Base-by-base conservation (phyloP, 2,329 filamentous ascomycete genomes). In the Elsinoe necatrix region DNA sequence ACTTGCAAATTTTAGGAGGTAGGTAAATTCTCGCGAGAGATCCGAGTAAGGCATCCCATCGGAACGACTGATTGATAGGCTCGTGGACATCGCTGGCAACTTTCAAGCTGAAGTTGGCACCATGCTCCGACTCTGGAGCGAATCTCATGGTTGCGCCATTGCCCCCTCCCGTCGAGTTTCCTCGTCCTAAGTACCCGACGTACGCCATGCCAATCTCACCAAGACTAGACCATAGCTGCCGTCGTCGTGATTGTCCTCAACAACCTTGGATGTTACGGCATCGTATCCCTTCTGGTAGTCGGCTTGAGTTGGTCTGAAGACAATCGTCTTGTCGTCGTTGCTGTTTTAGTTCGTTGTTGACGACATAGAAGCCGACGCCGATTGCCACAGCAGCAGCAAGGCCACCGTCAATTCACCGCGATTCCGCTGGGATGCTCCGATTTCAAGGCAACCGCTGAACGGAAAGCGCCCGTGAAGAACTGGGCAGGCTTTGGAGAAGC, bases 61-160 rank as follows among this genome's bases (percentile, higher is more conserved):
- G 91, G 81, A 89, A 91, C 74, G 91, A 84, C 64, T 79, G 48
- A 79, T 96, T 95, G 66, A 97, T 79, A 61, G 91, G 90, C 75
- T 95, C 87, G 59, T 97, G 82, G 79, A 97, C 96, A 74, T 95
- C 85, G 59, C 92, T 88, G 61, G 92, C 93, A 65, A 82, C 76
- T 70, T 86, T 84, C 67, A 97, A 79, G 64, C 92, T 93, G 59
- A 92, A 89, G 69, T 98, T 98, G 73, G 92, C 93, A 64, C 90
- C 90, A 74, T 98, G 92, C 71, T 85, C 84, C 59, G 82, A 79
- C 76, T 97, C 93, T 47, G 92, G 91, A 21, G 84, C 79, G 71
- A 96, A 97, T 69, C 93, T 84, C 93, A 97, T 97, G 63, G 91
- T 96, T 58, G 92, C 92, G 63, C 93, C 92, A 72, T 97, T 95